Evolutionary conservation across 768 basidiomycete genomes (phyloP).

Genomic region (Amanita jacksonii): DNA sequence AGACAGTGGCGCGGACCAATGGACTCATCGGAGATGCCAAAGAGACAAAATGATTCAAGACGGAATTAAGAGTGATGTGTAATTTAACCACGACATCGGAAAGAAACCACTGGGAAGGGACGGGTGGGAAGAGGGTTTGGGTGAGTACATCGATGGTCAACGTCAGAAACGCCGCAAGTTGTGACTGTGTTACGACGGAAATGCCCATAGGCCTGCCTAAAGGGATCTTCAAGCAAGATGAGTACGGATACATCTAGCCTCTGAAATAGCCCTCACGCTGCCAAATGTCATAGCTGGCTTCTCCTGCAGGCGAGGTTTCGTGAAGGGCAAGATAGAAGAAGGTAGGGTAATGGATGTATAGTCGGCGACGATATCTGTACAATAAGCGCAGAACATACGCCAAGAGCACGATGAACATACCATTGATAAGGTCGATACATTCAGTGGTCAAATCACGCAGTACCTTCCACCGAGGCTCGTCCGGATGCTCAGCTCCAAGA

Average conservation of each 20-base stretch:
- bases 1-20: not conserved
- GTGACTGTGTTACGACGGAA: conserved; percentile 26
- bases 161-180: conserved; percentile 37
- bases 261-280: not conserved
- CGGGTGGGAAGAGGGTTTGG: conserved; percentile 29
- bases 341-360: conserved; percentile 27
- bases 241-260: not conserved
- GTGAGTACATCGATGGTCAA: conserved; percentile 35
- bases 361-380: conserved; percentile 25
- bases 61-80: conserved; percentile 27
- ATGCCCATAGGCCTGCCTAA: conserved; percentile 25
- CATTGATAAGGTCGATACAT: conserved; percentile 30
- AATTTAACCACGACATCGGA: conserved; percentile 35
- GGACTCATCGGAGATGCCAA: conserved; percentile 18
- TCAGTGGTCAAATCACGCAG: conserved; percentile 32
- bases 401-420: conserved; percentile 19
- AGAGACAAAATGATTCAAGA: conserved; percentile 26
- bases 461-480: conserved; percentile 30
- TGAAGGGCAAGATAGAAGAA: conserved; percentile 30
- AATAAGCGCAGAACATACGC: not conserved
- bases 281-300: not conserved
- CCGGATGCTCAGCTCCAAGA: conserved; percentile 18
- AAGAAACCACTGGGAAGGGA: conserved; percentile 40
- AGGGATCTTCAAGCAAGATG: conserved; percentile 22
- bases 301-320: conserved; percentile 22